Percentiles rank a stretch among this genome's conserved stretches.
These are phyloP conservation scores for Xylaria sp. DNA, from an alignment of 2,329 filamentous ascomycete species.

Conservation along the genomic window DNA sequence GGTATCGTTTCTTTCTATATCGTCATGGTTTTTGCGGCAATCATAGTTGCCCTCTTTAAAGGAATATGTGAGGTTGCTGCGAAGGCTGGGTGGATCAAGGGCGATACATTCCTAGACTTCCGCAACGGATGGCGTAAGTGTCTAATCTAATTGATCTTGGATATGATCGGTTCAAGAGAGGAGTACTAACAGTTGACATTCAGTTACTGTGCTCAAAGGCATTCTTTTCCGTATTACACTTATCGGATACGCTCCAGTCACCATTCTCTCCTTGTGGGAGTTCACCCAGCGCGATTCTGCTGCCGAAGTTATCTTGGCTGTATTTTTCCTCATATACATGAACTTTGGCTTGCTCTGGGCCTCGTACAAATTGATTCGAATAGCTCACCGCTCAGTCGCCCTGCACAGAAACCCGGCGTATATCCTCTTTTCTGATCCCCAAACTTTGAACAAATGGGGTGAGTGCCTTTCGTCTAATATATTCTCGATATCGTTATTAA, in stretches of 20 bases:
- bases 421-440: slow-evolving; percentile 95
- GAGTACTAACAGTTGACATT: slow-evolving; percentile 25
- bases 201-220: slow-evolving; percentile 84
- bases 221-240: slow-evolving; percentile 91
- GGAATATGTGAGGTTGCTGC: slow-evolving; percentile 79
- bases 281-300: slow-evolving; percentile 86
- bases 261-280: slow-evolving; percentile 92
- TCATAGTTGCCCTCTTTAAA: slow-evolving; percentile 83
- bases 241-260: slow-evolving; percentile 92
- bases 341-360: slow-evolving; percentile 84
- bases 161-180: not conserved
- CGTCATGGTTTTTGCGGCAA: slow-evolving; percentile 79
- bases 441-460: slow-evolving; percentile 90
- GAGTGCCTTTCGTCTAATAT: slow-evolving; percentile 29
- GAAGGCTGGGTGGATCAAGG: slow-evolving; percentile 81
- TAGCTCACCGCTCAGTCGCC: slow-evolving; percentile 86
- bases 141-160: not conserved
- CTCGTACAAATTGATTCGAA: slow-evolving; percentile 86
- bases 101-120: slow-evolving; percentile 91
- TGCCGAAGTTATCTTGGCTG: slow-evolving; percentile 85
- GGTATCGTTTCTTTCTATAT: slow-evolving; percentile 89
- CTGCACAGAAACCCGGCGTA: slow-evolving; percentile 98
- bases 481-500: slow-evolving; percentile 3
- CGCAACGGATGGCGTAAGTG: slow-evolving; percentile 81
- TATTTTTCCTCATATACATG: slow-evolving; percentile 89